Conservation (phyloP, 306 rosid species). For the Dryas drummondii region DNA sequence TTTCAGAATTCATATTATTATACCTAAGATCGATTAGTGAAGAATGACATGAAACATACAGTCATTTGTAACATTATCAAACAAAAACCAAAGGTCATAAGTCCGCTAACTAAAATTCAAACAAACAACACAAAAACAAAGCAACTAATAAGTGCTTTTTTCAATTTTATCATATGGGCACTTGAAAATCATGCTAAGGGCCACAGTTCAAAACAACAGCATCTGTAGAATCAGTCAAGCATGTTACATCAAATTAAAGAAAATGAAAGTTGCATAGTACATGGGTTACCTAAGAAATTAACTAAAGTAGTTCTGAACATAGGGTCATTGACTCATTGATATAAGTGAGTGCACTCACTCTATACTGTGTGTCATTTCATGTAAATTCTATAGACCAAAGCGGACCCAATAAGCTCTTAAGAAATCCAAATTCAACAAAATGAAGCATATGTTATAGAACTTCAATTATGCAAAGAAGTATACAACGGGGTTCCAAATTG, state of each 20-base stretch:
- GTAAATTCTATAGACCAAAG: neutral
- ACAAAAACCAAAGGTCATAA: neutral
- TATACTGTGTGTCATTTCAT: neutral
- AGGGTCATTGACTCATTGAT: neutral
- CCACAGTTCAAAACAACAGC: neutral
- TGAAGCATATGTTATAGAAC: neutral
- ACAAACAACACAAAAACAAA: neutral
- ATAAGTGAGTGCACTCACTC: neutral
- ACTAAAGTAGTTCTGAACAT: neutral
- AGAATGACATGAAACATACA: neutral
- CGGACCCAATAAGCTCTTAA: neutral
- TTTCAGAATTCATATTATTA: neutral
- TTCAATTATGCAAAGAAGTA: neutral
- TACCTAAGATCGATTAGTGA: neutral
- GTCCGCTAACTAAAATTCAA: neutral
- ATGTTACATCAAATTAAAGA: neutral
- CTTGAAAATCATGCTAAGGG: neutral
- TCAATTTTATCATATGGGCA: neutral
- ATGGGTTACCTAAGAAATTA: neutral
- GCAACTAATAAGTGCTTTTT: neutral
- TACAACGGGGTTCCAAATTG: neutral
- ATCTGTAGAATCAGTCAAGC: neutral
- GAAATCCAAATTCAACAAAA: neutral
- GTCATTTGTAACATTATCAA: neutral
- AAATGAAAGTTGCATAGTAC: neutral